These are phyloP conservation scores for Aspergillus pseudotamarii DNA, from an alignment of 2,329 filamentous ascomycete genomes.

Conservation along the genomic window DNA sequence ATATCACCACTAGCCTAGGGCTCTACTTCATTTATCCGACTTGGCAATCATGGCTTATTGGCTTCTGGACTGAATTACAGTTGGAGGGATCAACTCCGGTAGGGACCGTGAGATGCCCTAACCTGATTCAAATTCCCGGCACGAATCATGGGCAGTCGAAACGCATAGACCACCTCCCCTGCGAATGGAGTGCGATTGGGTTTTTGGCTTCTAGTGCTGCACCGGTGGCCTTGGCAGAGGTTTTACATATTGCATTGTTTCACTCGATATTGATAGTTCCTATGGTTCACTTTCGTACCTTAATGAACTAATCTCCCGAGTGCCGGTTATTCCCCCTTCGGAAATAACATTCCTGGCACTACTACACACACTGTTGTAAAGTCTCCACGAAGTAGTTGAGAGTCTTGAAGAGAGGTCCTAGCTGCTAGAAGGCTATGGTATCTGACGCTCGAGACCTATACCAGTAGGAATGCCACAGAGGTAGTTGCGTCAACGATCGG, in stretches of 20 bases:
- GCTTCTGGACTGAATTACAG: neutral
- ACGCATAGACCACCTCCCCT: neutral
- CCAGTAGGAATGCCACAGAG: no score
- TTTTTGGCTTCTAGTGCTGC: neutral
- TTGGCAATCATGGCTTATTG: conserved; percentile 3
- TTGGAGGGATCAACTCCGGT: neutral
- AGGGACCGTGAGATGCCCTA: neutral
- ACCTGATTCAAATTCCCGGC: neutral
- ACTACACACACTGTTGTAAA: no score
- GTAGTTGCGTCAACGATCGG: neutral
- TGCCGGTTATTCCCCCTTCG: neutral
- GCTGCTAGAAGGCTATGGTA: neutral
- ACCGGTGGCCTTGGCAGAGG: neutral
- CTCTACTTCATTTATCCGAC: conserved; percentile 6
- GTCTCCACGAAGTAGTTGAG: neutral
- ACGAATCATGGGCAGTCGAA: neutral
- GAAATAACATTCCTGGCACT: neutral
- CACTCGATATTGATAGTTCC: neutral
- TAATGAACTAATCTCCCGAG: neutral
- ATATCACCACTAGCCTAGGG: neutral
- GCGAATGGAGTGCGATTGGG: neutral
- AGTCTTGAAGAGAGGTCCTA: neutral
- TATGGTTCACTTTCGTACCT: neutral
- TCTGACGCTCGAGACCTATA: neutral
- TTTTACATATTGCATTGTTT: neutral